Conservation (phyloP, 768 basidiomycete species). For the Lentinula edodes region DNA sequence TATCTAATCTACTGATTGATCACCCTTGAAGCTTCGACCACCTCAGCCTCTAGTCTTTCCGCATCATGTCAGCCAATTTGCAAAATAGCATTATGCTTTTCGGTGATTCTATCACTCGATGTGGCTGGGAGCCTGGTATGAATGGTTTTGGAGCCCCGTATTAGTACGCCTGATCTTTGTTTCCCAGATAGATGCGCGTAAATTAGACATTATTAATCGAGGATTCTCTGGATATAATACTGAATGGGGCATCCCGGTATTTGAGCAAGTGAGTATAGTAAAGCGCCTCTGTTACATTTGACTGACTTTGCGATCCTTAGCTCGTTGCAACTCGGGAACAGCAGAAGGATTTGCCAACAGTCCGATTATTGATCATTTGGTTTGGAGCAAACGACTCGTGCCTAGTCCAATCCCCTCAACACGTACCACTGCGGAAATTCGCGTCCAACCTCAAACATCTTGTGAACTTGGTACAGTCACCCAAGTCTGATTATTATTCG, state of each 20-base stretch:
- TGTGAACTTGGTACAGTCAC: conserved; percentile 55
- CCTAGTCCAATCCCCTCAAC: conserved; percentile 58
- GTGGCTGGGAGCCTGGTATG: conserved; percentile 43
- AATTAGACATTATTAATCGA: conserved; percentile 82
- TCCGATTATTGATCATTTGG: conserved; percentile 81
- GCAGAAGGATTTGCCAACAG: conserved; percentile 43
- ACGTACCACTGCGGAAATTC: conserved; percentile 68
- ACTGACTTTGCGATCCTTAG: conserved; percentile 15
- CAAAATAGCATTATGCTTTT: conserved; percentile 71
- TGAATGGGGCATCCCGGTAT: conserved; percentile 76
- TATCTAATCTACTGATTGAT: conserved; percentile 7
- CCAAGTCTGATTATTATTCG: conserved; percentile 60
- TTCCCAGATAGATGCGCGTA: conserved; percentile 58
- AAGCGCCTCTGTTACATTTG: background rate
- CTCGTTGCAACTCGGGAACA: conserved; percentile 51
- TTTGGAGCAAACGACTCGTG: conserved; percentile 88
- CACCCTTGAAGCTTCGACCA: background rate
- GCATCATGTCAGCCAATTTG: conserved; percentile 48
- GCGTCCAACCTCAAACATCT: conserved; percentile 58
- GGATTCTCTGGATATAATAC: conserved; percentile 85
- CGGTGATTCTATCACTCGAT: conserved; percentile 80
- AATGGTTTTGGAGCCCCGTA: conserved; percentile 60
- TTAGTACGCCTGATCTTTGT: background rate
- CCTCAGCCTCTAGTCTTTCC: conserved; percentile 2
- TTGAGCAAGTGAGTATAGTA: conserved; percentile 55